Conservation (phyloP, 805 yeast genomes). For the Candida argentea region DNA sequence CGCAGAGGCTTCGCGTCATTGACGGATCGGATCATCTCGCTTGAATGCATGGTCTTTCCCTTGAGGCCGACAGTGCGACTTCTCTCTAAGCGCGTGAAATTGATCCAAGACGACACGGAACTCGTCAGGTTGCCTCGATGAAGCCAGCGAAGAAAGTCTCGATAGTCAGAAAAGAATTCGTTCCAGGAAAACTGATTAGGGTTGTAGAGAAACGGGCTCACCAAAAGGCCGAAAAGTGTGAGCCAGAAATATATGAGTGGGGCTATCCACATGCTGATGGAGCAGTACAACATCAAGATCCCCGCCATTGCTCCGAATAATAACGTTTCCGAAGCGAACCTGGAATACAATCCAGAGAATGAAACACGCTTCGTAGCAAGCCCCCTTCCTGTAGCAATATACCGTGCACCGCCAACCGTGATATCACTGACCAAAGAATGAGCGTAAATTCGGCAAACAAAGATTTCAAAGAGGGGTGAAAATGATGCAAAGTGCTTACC, state of each 20-base stretch:
- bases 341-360: constrained; percentile 52
- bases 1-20: constrained; percentile 43
- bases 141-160: constrained; percentile 42
- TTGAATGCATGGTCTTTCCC: constrained; percentile 23
- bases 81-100: constrained; percentile 40
- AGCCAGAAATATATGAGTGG: constrained; percentile 64
- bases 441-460: constrained; percentile 69
- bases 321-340: constrained; percentile 56
- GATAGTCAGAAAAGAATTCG: constrained; percentile 65
- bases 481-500: constrained; percentile 58
- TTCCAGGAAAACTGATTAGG: constrained; percentile 66
- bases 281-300: constrained; percentile 43
- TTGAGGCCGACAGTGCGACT: constrained; percentile 51
- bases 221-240: constrained; percentile 51
- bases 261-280: constrained; percentile 52
- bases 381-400: constrained; percentile 77
- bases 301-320: constrained; percentile 52
- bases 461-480: constrained; percentile 72
- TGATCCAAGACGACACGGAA: constrained; percentile 31
- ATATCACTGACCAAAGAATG: constrained; percentile 59
- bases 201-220: constrained; percentile 67
- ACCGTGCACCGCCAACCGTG: constrained; percentile 70
- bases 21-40: constrained; percentile 29
- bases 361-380: constrained; percentile 68
- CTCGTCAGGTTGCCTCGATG: constrained; percentile 39